Percentiles rank a stretch among this genome's conserved stretches.
Evolutionary conservation across 1,284 basidiomycete species (phyloP).

Genomic region (Rhodotorula sp.): DNA sequence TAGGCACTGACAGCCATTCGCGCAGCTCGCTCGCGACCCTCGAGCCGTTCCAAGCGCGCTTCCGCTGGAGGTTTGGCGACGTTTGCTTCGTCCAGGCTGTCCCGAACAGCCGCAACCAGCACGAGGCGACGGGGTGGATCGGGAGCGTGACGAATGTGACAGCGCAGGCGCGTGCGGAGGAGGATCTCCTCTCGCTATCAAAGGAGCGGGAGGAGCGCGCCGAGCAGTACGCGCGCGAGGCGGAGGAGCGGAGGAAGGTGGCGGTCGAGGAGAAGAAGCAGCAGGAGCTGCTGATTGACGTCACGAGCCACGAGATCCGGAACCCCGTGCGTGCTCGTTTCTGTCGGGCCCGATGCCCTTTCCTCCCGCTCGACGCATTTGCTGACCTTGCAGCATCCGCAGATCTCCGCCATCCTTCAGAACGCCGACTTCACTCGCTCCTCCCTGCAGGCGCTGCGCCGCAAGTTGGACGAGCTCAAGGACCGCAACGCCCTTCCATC

Average conservation of each 20-base stretch:
- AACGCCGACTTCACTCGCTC: conserved; percentile 34
- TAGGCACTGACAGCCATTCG: no score
- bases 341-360: no score
- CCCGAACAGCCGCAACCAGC: conserved; percentile 6
- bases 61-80: conserved; percentile 23
- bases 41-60: conserved; percentile 15
- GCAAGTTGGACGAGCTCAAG: conserved; percentile 6
- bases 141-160: conserved; percentile 25
- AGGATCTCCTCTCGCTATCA: conserved; percentile 18
- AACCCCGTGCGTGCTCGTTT: conserved; percentile 14
- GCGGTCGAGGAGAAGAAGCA: conserved; percentile 32
- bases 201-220: conserved; percentile 30
- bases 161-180: conserved; percentile 17
- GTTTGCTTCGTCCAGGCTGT: conserved; percentile 13
- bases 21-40: conserved; percentile 2
- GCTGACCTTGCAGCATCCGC: background rate
- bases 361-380: no score
- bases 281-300: conserved; percentile 37
- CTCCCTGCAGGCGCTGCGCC: conserved; percentile 22
- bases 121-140: conserved; percentile 18
- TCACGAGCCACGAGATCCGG: conserved; percentile 37
- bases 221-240: conserved; percentile 22
- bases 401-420: conserved; percentile 31
- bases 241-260: conserved; percentile 15
- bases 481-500: background rate